Conservation (phyloP, 1,284 basidiomycete genomes). For the Rugosomyces carneus region DNA sequence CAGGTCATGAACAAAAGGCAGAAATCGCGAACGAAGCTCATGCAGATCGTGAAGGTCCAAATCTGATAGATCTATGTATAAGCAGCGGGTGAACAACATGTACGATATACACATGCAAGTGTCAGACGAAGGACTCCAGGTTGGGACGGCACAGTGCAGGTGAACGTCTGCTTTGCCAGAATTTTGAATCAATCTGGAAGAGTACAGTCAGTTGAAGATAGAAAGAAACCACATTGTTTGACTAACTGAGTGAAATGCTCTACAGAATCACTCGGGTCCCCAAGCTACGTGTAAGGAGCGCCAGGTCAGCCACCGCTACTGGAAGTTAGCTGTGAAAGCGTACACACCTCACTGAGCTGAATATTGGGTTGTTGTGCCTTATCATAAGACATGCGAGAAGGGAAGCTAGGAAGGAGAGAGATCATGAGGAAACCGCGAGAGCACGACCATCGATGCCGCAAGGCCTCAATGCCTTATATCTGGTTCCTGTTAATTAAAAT, state of each 20-base stretch:
- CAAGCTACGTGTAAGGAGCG: slow-evolving; percentile 31
- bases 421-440: slow-evolving; percentile 24
- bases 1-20: slow-evolving; percentile 62
- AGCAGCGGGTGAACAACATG: background rate
- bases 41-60: slow-evolving; percentile 63
- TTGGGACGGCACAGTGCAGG: slow-evolving; percentile 60
- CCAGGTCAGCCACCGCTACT: background rate
- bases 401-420: slow-evolving; percentile 29
- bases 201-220: background rate
- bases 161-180: slow-evolving; percentile 37
- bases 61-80: slow-evolving; percentile 28
- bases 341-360: slow-evolving; percentile 38
- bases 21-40: slow-evolving; percentile 53
- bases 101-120: slow-evolving; percentile 39
- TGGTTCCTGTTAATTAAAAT: slow-evolving; percentile 5
- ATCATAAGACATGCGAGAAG: slow-evolving; percentile 27
- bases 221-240: background rate
- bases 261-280: slow-evolving; percentile 45
- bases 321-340: background rate
- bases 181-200: slow-evolving; percentile 31
- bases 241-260: slow-evolving; percentile 53
- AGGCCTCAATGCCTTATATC: slow-evolving; percentile 14
- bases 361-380: slow-evolving; percentile 20
- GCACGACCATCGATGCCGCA: slow-evolving; percentile 15
- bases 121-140: slow-evolving; percentile 51